Percentiles rank a stretch among this genome's conserved stretches.
Conservation (phyloP, 805 yeast species). For the Lipomyces starkeyi region DNA sequence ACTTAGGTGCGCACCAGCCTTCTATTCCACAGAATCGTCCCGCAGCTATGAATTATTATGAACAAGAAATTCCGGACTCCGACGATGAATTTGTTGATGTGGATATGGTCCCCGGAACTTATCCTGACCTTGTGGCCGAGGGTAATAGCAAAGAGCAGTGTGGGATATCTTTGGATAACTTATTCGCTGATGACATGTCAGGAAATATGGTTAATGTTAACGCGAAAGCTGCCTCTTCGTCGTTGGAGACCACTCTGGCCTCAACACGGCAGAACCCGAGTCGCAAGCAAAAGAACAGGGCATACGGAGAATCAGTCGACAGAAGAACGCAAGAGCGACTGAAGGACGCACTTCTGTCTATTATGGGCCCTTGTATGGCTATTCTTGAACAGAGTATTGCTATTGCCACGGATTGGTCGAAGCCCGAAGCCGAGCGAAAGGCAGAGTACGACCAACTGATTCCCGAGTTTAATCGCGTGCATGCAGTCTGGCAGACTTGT, state of each 20-base stretch:
- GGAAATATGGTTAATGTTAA: not conserved
- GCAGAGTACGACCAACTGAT: constrained; percentile 13
- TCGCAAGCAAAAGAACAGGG: not conserved
- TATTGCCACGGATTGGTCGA: constrained; percentile 24
- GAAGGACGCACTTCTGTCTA: constrained; percentile 10
- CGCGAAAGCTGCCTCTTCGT: not conserved
- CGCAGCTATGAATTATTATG: not conserved
- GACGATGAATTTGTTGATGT: constrained; percentile 14
- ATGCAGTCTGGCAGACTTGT: constrained; percentile 13
- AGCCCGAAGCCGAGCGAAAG: constrained; percentile 15
- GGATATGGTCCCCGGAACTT: constrained; percentile 9
- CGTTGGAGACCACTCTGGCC: not conserved
- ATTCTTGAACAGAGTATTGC: constrained; percentile 23
- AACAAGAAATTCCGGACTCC: constrained; percentile 14
- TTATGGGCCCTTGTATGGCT: constrained; percentile 19
- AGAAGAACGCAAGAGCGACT: constrained; percentile 19
- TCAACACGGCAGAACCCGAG: not conserved
- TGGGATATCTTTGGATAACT: not conserved
- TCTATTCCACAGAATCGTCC: not conserved
- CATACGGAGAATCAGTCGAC: constrained; percentile 13
- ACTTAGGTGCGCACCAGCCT: not conserved
- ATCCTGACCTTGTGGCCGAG: not conserved
- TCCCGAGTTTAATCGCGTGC: constrained; percentile 23
- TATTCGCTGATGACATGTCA: not conserved
- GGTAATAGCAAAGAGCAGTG: not conserved